Conservation (phyloP, 1,284 basidiomycete genomes). For the Austroboletus novae-zelandiae region DNA sequence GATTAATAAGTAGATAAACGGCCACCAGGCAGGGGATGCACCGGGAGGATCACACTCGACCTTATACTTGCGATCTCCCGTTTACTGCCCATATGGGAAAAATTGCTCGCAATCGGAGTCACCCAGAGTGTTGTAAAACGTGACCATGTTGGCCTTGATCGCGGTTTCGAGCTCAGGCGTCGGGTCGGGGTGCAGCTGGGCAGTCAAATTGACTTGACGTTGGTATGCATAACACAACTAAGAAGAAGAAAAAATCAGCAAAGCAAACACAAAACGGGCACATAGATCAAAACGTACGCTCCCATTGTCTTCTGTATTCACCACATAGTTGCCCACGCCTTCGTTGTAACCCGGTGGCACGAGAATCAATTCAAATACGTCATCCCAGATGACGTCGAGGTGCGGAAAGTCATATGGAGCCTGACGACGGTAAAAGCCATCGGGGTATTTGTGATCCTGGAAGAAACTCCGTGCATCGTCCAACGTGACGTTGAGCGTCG, state of each 20-base stretch:
- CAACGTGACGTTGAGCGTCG: slow-evolving; percentile 13
- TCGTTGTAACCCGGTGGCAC: slow-evolving; percentile 22
- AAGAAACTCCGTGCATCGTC: slow-evolving; percentile 20
- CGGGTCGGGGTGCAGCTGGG: slow-evolving; percentile 22
- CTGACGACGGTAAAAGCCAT: slow-evolving; percentile 24
- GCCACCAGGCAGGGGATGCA: too few species aligned
- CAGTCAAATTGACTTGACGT: slow-evolving; percentile 21
- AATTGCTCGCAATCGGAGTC: slow-evolving; percentile 17
- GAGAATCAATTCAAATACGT: neutral
- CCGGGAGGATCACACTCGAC: too few species aligned
- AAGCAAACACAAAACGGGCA: neutral
- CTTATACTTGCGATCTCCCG: neutral
- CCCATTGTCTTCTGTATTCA: slow-evolving; percentile 9
- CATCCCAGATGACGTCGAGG: slow-evolving; percentile 1
- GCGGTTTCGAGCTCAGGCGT: slow-evolving; percentile 17
- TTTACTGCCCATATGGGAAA: slow-evolving; percentile 20
- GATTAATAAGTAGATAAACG: too few species aligned
- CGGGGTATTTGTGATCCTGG: slow-evolving; percentile 15
- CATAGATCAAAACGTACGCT: slow-evolving; percentile 13
- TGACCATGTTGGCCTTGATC: slow-evolving; percentile 25
- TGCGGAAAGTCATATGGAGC: slow-evolving; percentile 11
- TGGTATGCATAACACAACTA: slow-evolving; percentile 22
- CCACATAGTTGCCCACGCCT: slow-evolving; percentile 22
- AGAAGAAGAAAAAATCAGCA: slow-evolving; percentile 3
- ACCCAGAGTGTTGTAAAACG: slow-evolving; percentile 19